Evolutionary conservation across 2,329 filamentous ascomycete species (phyloP), one percentile per base, ranked within the genome.

Genomic region (Aspergillus sp.): DNA sequence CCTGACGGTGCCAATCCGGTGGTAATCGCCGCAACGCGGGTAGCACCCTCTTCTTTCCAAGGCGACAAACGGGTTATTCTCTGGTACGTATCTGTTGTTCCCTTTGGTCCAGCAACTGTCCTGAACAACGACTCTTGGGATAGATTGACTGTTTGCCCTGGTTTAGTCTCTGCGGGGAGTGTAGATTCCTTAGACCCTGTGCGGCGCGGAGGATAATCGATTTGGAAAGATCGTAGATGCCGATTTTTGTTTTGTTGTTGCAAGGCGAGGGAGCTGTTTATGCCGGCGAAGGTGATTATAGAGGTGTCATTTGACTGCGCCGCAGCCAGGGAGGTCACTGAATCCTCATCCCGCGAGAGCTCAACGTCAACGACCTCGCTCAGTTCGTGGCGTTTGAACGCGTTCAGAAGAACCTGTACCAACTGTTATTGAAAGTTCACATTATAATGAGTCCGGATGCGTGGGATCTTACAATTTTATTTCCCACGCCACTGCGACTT

Each of bases 321-420:
- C 52, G 89, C 85, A 42, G 87, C 91, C 50, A 97, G 81, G 54
- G 89, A 93, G 63, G 89, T 91, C 58, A 96, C 90, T 56, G 89
- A 96, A 75, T 98, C 93, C 77, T 97, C 93, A 70, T 93, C 86
- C 66, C 86, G 83, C 61, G 89, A 89, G 49, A 96, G 85, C 58
- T 91, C 86, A 68, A 93, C 81, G 65, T 96, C 90, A 63, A 87
- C 85, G 20, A 83, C 79, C 64, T 88, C 79, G 61, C 86, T 82
- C 50, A 91, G 78, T 48, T 87, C 84, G 56, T 85, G 80, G 39
- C 84, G 86, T 66, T 79, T 79, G 17, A 84, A 86, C n/a, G 87
- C 83, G 71, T 93, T 87, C 61, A 96, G 81, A 13, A 92, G 79
- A 30, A 86, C 87, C 88, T 90, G 65, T 45, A 54, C 51, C 8